Evolutionary conservation across 176 grass and related monocot species (phyloP), one percentile per base, ranked within the genome.

Genomic region (Rhipidocladum racemiflorum): DNA sequence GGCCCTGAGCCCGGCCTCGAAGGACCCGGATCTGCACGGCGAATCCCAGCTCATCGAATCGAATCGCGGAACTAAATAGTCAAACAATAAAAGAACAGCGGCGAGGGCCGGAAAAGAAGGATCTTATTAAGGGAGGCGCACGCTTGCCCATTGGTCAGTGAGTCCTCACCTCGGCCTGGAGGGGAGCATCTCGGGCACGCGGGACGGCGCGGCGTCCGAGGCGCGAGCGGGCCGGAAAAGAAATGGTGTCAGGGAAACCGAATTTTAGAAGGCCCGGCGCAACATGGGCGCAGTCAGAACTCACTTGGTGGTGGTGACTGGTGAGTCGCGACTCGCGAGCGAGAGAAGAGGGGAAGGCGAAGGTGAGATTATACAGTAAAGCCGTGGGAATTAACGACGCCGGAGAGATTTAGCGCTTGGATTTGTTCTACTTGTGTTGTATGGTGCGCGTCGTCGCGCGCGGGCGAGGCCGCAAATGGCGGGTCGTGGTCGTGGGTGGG

Each of bases 11-110:
- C 78, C 87, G 56, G 88, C 88, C 79, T 89, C 81, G 71, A 65
- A 88, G 59, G 85, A 88, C 9, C 89, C 86, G 80, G 76, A 89
- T 88, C 84, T 86, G 88, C 84, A 81, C 23, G 74, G 74, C 42
- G 74, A 77, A 86, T 86, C 84, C 74, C 79, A 86, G 74, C 74
- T 86, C 74, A 86, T 83, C 10, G 61, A 61, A 71, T 13, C 49
- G 50, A 77, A 73, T 83, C 67, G 61, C 7, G 11, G 27, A 30
- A 8, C n/a, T 81, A 91, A 91, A 85, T 79, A 77, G 61, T 88
- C 81, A 88, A 85, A 82, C 72, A 68, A 87, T 78, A 84, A 44
- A 76, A 82, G 79, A 66, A 70, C 0, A 2, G 28, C 50, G 44
- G 61, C 51, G 27, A 2, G 21, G 12, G 69, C 68, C 76, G 82